These are phyloP conservation scores for Cladosporium phlei DNA, from an alignment of 2,329 filamentous ascomycete genomes.

Conservation along the genomic window DNA sequence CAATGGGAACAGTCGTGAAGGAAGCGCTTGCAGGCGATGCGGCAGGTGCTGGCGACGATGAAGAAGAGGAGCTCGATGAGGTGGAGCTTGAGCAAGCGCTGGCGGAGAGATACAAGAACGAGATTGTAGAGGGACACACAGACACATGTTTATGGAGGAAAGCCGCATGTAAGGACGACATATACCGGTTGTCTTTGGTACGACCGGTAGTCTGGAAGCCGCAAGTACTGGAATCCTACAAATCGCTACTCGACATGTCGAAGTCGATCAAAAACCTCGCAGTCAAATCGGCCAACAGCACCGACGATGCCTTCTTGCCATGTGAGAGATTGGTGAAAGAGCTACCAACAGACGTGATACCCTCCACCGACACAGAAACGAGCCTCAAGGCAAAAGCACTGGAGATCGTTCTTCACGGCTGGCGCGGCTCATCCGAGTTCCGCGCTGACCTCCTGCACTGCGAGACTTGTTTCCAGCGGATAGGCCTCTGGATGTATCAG, in stretches of 20 bases:
- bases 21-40: not conserved
- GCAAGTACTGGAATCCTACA: conserved; percentile 27
- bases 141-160: conserved; percentile 82
- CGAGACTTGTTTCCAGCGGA: conserved; percentile 76
- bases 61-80: conserved; percentile 43
- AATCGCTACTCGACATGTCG: conserved; percentile 23
- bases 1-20: conserved; percentile 38
- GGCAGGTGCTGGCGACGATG: conserved; percentile 42
- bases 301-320: conserved; percentile 12
- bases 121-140: conserved; percentile 71
- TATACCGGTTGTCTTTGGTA: conserved; percentile 54
- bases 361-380: conserved; percentile 9
- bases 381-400: conserved; percentile 23
- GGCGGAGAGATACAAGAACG: conserved; percentile 67
- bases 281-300: conserved; percentile 13
- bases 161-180: conserved; percentile 76
- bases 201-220: conserved; percentile 33
- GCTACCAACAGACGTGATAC: conserved; percentile 25
- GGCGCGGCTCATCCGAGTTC: conserved; percentile 51
- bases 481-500: conserved; percentile 94
- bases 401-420: conserved; percentile 42
- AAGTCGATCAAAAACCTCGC: conserved; percentile 25
- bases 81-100: conserved; percentile 54
- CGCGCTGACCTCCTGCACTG: conserved; percentile 74
- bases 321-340: conserved; percentile 25